Base-by-base conservation (phyloP, 805 yeast genomes). In the Candida insectorum region DNA sequence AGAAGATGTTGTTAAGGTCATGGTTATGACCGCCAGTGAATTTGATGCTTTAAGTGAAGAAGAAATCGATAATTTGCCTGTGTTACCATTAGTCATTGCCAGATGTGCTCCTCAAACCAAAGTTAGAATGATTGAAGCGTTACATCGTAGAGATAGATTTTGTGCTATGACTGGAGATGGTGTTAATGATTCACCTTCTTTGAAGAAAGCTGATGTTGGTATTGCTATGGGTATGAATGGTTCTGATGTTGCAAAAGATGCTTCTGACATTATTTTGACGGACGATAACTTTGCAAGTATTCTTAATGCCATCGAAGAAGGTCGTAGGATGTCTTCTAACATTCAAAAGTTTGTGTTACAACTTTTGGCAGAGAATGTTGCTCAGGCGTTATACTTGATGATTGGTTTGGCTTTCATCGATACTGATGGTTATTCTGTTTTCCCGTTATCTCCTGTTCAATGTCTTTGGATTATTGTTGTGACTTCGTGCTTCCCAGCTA, bases 191-290 rank as follows among this genome's bases (percentile, higher is more conserved):
- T 96, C 97, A 0, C 97, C 97, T 8, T 95, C 96, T 7, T 70
- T 89, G 49, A 88, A 88, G 52, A 70, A 87, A 46, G 96, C 97
- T 4, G 96, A 88, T 60, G 88, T 88, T 45, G 97, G 97, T 52
- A 85, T 89, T 48, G 81, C 95, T 15, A 87, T 88, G 91, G 89
- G 86, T 38, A 74, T 76, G 50, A 80, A 84, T 66, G 97, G 97
- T 35, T 88, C 97, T 0, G 97, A 89, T 59, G 97, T 89, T 24
- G 97, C 97, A 28, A 89, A 89, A 52, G 97, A 89, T 58, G 97
- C 97, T 2, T 81, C 95, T 4, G 97, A 89, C 60, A 89, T 89
- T 95, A 87, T 89, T 37, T 71, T 89, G 43, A 88, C 95, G 2
- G 95, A 89, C 60, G 97, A 91, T 58, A 96, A 91, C 54, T 91